phyloP scores from a whole-genome alignment of 768 basidiomycete species.

The Mycena sanguinolenta region DNA sequence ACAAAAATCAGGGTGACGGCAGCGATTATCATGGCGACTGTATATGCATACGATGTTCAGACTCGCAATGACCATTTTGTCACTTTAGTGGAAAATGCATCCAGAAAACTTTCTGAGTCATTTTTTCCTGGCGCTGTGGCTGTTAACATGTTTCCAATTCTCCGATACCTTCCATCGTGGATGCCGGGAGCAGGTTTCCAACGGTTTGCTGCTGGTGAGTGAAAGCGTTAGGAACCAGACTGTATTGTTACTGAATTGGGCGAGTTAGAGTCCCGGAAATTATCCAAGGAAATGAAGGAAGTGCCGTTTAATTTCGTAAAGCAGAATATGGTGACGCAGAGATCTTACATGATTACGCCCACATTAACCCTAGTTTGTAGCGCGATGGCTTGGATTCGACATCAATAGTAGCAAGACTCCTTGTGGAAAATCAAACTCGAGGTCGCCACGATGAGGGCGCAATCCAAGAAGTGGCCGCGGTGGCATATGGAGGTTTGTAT shows the following conservation, averaged over 20 bases:
- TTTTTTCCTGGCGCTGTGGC: slow-evolving; percentile 40
- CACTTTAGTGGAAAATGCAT: slow-evolving; percentile 37
- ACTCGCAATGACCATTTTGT: slow-evolving; percentile 43
- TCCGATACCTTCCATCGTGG: slow-evolving; percentile 54
- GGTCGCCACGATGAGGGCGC: slow-evolving; percentile 33
- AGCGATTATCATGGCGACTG: slow-evolving; percentile 1
- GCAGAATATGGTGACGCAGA: slow-evolving; percentile 17
- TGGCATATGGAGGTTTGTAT: slow-evolving; percentile 48
- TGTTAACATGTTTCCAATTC: slow-evolving; percentile 47
- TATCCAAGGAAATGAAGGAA: slow-evolving; percentile 19
- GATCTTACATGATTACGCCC: background rate
- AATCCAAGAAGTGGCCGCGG: slow-evolving; percentile 47
- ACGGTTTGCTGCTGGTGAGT: slow-evolving; percentile 16
- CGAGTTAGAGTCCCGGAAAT: slow-evolving; percentile 16
- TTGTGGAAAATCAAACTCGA: slow-evolving; percentile 14
- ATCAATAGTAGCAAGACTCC: slow-evolving; percentile 30
- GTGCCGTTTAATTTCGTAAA: slow-evolving; percentile 25
- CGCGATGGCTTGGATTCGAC: slow-evolving; percentile 11
- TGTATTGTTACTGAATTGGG: background rate
- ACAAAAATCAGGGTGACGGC: background rate
- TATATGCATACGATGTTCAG: slow-evolving; percentile 47
- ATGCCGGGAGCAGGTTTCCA: slow-evolving; percentile 16
- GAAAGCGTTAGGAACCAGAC: too few relatives aligned
- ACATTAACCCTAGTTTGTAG: background rate
- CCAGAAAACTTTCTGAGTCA: slow-evolving; percentile 26